A percentile compares a stretch with the other conserved stretches of the same genome.
Evolutionary conservation across 345 rosid genomes (phyloP).

Genomic region (Citrus reticulata): DNA sequence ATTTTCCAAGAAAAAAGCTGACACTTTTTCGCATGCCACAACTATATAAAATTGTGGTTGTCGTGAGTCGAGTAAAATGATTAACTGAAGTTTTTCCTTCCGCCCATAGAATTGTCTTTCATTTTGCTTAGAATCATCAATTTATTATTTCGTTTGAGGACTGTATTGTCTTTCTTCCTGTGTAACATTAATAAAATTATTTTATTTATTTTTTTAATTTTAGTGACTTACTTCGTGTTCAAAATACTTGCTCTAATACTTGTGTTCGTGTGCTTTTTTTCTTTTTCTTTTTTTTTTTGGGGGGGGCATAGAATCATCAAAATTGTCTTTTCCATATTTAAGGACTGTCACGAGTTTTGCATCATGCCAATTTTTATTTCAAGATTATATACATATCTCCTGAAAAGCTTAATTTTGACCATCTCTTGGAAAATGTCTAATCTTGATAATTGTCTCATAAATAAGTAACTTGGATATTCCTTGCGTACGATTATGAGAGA

Average conservation of each 20-base stretch:
- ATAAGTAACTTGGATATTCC: neutral
- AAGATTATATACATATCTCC: neutral
- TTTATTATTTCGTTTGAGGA: neutral
- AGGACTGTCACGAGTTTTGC: neutral
- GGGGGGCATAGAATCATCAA: neutral
- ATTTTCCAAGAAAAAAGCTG: neutral
- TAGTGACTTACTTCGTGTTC: neutral
- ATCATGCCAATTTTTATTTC: neutral
- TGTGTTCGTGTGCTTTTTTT: neutral
- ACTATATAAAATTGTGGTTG: neutral
- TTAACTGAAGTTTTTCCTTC: neutral
- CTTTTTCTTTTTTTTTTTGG: accelerated
- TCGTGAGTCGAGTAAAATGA: neutral
- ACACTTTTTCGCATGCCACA: neutral
- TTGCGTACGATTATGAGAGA: neutral
- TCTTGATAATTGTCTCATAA: neutral
- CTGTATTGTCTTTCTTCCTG: neutral
- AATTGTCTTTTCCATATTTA: neutral
- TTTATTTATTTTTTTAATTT: neutral
- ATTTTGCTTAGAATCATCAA: neutral
- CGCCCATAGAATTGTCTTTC: neutral
- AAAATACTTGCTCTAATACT: neutral
- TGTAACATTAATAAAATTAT: no score
- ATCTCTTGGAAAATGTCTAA: slow-evolving; percentile 3
- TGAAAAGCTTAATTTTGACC: neutral